These are phyloP conservation scores for Thuja plicata DNA, from an alignment of 83 land plant genomes.

Conservation along the genomic window DNA sequence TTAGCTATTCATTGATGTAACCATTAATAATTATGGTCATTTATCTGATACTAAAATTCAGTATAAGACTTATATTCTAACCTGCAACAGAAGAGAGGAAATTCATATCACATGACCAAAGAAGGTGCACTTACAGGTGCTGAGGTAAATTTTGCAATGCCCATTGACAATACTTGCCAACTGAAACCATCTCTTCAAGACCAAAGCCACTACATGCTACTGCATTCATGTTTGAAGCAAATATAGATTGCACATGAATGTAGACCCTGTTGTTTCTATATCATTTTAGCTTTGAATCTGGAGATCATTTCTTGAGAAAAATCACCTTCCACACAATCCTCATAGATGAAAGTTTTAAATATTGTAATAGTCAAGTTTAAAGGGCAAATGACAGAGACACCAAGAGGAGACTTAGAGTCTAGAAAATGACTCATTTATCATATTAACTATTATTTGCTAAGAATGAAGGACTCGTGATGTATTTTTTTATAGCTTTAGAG, in stretches of 20 bases:
- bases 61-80: constrained; percentile 73
- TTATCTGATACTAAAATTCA: constrained; percentile 41
- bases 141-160: constrained; percentile 70
- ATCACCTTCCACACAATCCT: too few relatives aligned
- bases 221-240: too few relatives aligned
- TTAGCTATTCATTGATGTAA: neutral
- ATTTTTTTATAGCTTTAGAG: neutral
- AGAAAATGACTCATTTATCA: neutral
- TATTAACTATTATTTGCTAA: neutral
- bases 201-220: constrained; percentile 61
- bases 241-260: too few relatives aligned
- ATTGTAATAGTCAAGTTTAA: too few relatives aligned
- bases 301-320: too few relatives aligned
- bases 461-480: neutral
- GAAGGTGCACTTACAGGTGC: constrained; percentile 56
- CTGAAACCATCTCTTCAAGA: constrained; percentile 47
- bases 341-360: too few relatives aligned
- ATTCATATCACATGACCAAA: constrained; percentile 59
- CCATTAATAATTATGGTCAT: neutral
- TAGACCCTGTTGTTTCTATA: too few relatives aligned
- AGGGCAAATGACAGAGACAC: too few relatives aligned
- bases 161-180: constrained; percentile 36
- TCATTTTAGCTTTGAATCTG: too few relatives aligned
- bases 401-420: neutral
- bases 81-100: constrained; percentile 71